These are phyloP conservation scores for Colletotrichum limetticola DNA, from an alignment of 2,329 filamentous ascomycete species.

Conservation along the genomic window DNA sequence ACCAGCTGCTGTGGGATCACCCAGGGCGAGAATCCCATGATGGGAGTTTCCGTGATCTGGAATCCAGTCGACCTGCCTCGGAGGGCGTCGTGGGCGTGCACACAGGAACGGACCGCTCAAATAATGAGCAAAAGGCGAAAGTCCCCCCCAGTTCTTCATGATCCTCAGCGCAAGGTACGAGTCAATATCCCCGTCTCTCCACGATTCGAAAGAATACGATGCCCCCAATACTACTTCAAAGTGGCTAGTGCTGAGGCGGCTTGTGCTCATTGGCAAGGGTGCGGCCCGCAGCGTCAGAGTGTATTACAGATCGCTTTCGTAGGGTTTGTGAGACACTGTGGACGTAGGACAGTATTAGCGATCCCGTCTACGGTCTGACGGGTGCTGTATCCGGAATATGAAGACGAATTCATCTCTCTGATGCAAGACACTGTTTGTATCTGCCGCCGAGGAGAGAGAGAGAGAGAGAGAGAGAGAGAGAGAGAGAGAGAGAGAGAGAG, in stretches of 20 bases:
- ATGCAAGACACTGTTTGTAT: constrained; percentile 7
- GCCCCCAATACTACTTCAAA: constrained; percentile 17
- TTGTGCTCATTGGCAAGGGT: constrained; percentile 27
- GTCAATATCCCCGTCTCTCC: constrained; percentile 31
- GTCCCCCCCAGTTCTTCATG: neutral
- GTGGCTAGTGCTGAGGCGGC: constrained; percentile 9
- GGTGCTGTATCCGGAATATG: constrained; percentile 10
- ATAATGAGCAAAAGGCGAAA: constrained; percentile 6
- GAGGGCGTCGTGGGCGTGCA: neutral
- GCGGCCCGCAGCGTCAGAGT: neutral
- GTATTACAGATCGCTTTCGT: constrained; percentile 3
- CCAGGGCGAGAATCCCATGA: constrained; percentile 10
- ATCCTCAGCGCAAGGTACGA: constrained; percentile 8
- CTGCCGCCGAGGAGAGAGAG: neutral
- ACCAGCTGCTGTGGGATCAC: constrained; percentile 28
- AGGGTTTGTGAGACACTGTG: constrained; percentile 5
- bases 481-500: neutral
- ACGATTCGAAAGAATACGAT: constrained; percentile 26
- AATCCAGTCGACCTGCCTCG: neutral
- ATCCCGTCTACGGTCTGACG: constrained; percentile 5
- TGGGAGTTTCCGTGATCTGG: neutral
- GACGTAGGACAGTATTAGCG: neutral
- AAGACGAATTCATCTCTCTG: constrained; percentile 7
- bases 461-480: neutral
- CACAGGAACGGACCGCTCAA: constrained; percentile 10